A percentile compares a stretch with the other conserved stretches of the same genome.
These are phyloP conservation scores for Crucihimalaya himalaica DNA, from an alignment of 345 rosid genomes.

Conservation along the genomic window DNA sequence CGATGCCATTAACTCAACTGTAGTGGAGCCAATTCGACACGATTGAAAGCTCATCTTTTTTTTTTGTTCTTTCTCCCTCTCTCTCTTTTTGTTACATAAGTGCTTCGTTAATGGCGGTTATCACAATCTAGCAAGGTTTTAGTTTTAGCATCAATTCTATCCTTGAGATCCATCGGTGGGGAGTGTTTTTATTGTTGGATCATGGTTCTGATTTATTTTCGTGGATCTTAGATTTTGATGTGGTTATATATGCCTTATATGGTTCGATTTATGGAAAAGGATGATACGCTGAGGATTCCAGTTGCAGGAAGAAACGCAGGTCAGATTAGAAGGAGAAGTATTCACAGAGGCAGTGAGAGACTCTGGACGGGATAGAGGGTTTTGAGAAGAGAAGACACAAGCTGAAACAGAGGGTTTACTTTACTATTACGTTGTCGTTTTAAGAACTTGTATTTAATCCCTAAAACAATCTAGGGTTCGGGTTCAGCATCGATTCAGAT, in stretches of 20 bases:
- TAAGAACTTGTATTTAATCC: too few species aligned
- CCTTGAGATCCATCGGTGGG: conserved; percentile 8
- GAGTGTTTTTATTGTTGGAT: background rate
- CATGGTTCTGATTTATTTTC: background rate
- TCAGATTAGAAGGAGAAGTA: too few species aligned
- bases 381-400: too few species aligned
- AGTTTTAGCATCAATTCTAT: background rate
- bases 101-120: conserved; percentile 37
- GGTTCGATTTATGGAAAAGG: conserved; percentile 3
- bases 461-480: too few species aligned
- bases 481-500: too few species aligned
- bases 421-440: too few species aligned
- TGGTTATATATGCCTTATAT: background rate
- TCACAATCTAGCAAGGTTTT: conserved; percentile 42
- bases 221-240: conserved; percentile 36
- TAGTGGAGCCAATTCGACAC: conserved; percentile 22
- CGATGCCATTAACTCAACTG: conserved; percentile 23
- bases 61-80: background rate
- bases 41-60: conserved; percentile 41
- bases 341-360: too few species aligned
- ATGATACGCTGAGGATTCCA: too few species aligned
- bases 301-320: too few species aligned
- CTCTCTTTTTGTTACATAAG: conserved; percentile 20
- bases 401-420: too few species aligned
- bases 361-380: too few species aligned